Evolutionary conservation across 106 monocot species (phyloP).

Genomic region (Apostasia ramifera): DNA sequence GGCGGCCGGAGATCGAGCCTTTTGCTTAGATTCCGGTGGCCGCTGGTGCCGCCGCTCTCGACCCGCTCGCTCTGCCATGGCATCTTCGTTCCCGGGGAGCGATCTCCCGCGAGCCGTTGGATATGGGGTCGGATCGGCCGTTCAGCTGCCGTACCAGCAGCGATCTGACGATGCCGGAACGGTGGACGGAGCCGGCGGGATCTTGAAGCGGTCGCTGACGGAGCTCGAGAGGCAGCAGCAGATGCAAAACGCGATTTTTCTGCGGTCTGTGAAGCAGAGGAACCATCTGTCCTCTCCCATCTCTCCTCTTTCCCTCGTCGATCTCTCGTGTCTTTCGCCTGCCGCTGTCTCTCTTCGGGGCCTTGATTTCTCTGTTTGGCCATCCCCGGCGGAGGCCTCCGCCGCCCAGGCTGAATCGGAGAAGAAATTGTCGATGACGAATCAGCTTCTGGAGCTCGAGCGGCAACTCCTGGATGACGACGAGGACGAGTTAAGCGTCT

Average conservation of each 20-base stretch:
- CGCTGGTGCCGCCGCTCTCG: background rate
- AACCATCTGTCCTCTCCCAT: background rate
- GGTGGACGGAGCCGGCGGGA: background rate
- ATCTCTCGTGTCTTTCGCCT: constrained; percentile 1
- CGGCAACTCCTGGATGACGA: constrained; percentile 46
- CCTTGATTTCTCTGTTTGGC: constrained; percentile 5
- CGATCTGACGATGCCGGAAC: constrained; percentile 5
- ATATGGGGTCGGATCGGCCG: constrained; percentile 10
- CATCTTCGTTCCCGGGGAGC: constrained; percentile 4
- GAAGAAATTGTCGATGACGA: constrained; percentile 8
- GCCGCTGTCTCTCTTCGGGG: background rate
- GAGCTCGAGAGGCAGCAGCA: constrained; percentile 19
- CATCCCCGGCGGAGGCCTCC: constrained; percentile 33
- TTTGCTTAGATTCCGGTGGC: background rate
- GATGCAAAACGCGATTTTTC: constrained; percentile 18
- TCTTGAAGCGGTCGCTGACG: constrained; percentile 17
- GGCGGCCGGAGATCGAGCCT: background rate
- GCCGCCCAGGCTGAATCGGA: background rate
- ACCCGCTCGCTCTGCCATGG: constrained; percentile 1
- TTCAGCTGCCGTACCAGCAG: constrained; percentile 8
- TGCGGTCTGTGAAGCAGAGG: constrained; percentile 28
- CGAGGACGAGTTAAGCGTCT: constrained; percentile 25
- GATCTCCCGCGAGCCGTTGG: constrained; percentile 10
- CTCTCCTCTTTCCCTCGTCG: background rate
- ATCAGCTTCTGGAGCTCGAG: constrained; percentile 43